Evolutionary conservation across 2,329 filamentous ascomycete genomes (phyloP).

Genomic region (Nannizziopsis barbatae): DNA sequence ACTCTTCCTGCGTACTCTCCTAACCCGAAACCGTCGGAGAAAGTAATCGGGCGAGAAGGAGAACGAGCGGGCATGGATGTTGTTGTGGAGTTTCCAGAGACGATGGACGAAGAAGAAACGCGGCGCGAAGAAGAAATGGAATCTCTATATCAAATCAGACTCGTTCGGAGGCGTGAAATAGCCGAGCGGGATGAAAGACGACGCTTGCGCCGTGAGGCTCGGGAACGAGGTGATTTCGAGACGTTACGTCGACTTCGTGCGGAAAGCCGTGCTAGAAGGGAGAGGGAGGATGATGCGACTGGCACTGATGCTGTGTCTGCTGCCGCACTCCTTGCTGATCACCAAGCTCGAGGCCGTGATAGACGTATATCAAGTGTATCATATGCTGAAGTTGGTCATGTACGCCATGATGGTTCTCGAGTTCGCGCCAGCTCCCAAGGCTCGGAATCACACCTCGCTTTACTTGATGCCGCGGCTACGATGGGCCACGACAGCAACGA

Average conservation of each 20-base stretch:
- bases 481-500: conserved; percentile 24
- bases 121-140: conserved; percentile 87
- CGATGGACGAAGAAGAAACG: conserved; percentile 63
- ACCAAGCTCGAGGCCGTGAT: conserved; percentile 35
- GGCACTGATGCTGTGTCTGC: conserved; percentile 27
- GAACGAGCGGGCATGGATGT: conserved; percentile 85
- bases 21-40: conserved; percentile 62
- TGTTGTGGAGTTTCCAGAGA: conserved; percentile 75
- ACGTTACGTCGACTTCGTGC: conserved; percentile 54
- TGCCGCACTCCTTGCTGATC: conserved; percentile 34
- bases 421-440: conserved; percentile 38
- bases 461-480: conserved; percentile 31
- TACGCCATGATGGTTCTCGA: conserved; percentile 41
- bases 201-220: conserved; percentile 57
- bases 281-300: conserved; percentile 26
- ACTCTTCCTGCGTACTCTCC: conserved; percentile 77
- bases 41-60: conserved; percentile 75
- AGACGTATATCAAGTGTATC: conserved; percentile 38
- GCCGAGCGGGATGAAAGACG: conserved; percentile 69
- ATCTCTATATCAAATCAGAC: conserved; percentile 75
- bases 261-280: conserved; percentile 45
- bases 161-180: conserved; percentile 62
- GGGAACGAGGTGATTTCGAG: conserved; percentile 56
- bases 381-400: conserved; percentile 39
- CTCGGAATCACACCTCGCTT: conserved; percentile 35